Base-by-base conservation (phyloP, 495 filamentous ascomycete genomes). In the Tuber brumale region DNA sequence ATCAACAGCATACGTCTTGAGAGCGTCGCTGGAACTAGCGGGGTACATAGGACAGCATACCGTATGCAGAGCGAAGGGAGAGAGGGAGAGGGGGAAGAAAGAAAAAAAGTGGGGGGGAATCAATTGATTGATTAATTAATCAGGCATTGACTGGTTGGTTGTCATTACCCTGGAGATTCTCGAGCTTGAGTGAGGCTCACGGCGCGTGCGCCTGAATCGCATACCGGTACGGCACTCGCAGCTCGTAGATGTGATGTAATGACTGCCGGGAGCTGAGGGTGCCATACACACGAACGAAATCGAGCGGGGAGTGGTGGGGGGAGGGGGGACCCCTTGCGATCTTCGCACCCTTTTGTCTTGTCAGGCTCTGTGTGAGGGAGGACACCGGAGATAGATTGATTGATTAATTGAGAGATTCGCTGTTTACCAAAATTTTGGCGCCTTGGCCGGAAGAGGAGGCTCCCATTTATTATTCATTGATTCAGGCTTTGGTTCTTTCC, bases 391-490 rank as follows among this genome's bases (percentile, higher is more conserved):
- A 31, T 14, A 31, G 51, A 61, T 61, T 61, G n/a, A 61, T 48
- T 48, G 19, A 48, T 31, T 6, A 14, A 48, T 61, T 16, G 9
- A 61, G n/a, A 61, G 51, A 61, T 61, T 61, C 6, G 51, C 51
- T 61, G n/a, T 61, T 61, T 61, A 61, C 51, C 51, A 61, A n/a
- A 61, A 16, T 61, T 61, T 31, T 31, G 51, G 51, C n/a, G 51
- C 27, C 51, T 61, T 61, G 51, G n/a, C 51, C 51, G 51, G 12
- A 27, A 61, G 51, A 61, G 51, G 51, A 61, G 51, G 51, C 51
- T 61, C 51, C 51, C 51, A 31, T 61, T 61, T 51, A n/a, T 51
- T 39, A 39, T 39, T 51, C 48, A 51, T 61, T 61, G 51, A 61
- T 61, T 61, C 51, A 61, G 51, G n/a, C 51, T 61, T 27, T 31